A percentile compares a stretch with the other conserved stretches of the same genome.
Evolutionary conservation across 1,284 basidiomycete species (phyloP).

Genomic region (Irpex sp.): DNA sequence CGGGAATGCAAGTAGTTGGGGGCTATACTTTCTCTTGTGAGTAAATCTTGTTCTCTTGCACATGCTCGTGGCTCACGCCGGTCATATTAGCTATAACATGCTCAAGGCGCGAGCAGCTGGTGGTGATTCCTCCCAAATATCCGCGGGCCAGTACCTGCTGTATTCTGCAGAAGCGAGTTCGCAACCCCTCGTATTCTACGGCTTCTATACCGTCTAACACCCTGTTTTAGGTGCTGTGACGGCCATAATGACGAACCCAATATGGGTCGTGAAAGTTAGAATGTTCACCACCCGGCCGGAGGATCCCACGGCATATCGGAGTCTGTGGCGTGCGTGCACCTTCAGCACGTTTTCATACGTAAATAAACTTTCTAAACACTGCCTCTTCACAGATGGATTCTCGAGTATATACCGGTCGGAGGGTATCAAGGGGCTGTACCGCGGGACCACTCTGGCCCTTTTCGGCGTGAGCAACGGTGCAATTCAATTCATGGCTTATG

Average conservation of each 20-base stretch:
- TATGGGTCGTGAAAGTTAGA: constrained; percentile 98
- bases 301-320: constrained; percentile 71
- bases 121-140: constrained; percentile 59
- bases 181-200: constrained; percentile 31
- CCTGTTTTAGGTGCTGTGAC: constrained; percentile 75
- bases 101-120: constrained; percentile 76
- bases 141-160: constrained; percentile 80
- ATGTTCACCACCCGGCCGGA: constrained; percentile 86
- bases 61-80: neutral
- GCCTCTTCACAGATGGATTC: constrained; percentile 63
- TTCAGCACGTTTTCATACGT: constrained; percentile 9
- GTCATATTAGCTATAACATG: constrained; percentile 79
- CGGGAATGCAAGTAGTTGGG: constrained; percentile 98
- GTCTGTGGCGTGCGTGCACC: constrained; percentile 67
- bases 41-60: constrained; percentile 29
- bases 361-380: neutral
- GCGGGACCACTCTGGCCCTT: constrained; percentile 85
- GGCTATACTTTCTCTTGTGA: constrained; percentile 96
- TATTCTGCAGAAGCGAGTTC: constrained; percentile 95
- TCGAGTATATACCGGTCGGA: constrained; percentile 67
- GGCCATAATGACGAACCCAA: constrained; percentile 93
- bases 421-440: constrained; percentile 81
- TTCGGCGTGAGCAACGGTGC: constrained; percentile 96
- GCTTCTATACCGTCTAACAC: constrained; percentile 15
- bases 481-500: constrained; percentile 95